Evolutionary conservation across 345 rosid genomes (phyloP).

Genomic region (Stellera chamaejasme): DNA sequence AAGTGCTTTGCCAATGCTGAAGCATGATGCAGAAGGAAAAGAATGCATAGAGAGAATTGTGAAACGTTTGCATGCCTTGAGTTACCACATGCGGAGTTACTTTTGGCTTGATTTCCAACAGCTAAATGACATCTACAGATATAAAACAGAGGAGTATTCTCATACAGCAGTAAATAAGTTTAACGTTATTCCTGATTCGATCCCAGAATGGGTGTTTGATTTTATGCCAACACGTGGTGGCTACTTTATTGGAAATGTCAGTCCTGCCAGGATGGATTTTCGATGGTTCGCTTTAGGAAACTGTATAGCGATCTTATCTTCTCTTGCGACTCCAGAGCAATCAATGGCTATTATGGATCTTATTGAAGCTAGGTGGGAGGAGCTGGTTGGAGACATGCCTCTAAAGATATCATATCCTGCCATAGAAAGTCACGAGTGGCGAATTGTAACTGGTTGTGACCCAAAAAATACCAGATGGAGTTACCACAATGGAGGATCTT

Average conservation of each 20-base stretch:
- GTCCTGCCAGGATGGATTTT: conserved; percentile 73
- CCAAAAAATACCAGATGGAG: conserved; percentile 68
- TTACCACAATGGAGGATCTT: conserved; percentile 69
- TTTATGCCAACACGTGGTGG: conserved; percentile 61
- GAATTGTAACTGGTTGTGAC: conserved; percentile 59
- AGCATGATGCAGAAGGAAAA: conserved; percentile 62
- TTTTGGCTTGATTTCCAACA: conserved; percentile 67
- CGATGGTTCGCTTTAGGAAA: conserved; percentile 62
- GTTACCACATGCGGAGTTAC: conserved; percentile 54
- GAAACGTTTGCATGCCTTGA: conserved; percentile 49
- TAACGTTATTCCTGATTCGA: conserved; percentile 65
- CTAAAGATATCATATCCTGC: conserved; percentile 53
- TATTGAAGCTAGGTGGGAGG: conserved; percentile 66
- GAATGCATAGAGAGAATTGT: conserved; percentile 47
- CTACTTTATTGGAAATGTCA: conserved; percentile 58
- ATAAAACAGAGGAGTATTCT: conserved; percentile 67
- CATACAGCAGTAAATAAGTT: conserved; percentile 69
- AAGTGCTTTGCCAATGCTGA: conserved; percentile 49
- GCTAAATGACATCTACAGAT: conserved; percentile 58
- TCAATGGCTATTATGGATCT: conserved; percentile 66
- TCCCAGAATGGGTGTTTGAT: conserved; percentile 64
- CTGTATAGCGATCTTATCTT: conserved; percentile 43
- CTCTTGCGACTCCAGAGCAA: conserved; percentile 56
- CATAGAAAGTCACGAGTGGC: conserved; percentile 54
- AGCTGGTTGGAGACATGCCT: conserved; percentile 68